These are phyloP conservation scores for Phialocephala subalpina DNA, from an alignment of 2,329 filamentous ascomycete species.

Conservation along the genomic window DNA sequence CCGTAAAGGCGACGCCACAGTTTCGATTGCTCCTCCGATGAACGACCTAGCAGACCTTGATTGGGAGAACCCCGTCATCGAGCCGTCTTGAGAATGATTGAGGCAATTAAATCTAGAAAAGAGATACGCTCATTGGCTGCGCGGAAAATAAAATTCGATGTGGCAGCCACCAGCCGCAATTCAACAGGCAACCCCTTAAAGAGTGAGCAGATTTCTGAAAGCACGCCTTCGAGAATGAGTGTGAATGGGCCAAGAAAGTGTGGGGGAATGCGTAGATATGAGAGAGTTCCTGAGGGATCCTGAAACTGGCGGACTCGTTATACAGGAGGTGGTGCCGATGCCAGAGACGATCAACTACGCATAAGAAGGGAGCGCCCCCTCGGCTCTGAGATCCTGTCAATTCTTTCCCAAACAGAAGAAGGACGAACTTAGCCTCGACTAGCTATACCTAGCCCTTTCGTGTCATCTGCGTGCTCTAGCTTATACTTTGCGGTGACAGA, in stretches of 20 bases:
- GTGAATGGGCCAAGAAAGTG: constrained; percentile 25
- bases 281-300: constrained; percentile 32
- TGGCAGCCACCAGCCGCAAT: constrained; percentile 1
- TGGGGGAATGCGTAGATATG: constrained; percentile 36
- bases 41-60: constrained; percentile 22
- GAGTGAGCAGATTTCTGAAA: constrained; percentile 25
- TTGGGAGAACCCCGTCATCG: constrained; percentile 30
- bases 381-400: not conserved
- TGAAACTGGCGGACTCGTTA: constrained; percentile 23
- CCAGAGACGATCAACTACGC: constrained; percentile 15
- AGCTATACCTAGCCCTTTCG: constrained; percentile 1
- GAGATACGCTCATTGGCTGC: constrained; percentile 24
- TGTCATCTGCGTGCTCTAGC: not conserved
- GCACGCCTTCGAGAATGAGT: constrained; percentile 19
- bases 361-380: constrained; percentile 26
- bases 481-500: not conserved
- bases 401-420: constrained; percentile 1
- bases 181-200: constrained; percentile 14
- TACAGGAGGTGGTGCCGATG: constrained; percentile 27
- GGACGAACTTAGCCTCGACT: constrained; percentile 12
- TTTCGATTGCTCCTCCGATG: constrained; percentile 37
- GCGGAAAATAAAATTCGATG: constrained; percentile 14
- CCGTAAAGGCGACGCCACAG: constrained; percentile 42
- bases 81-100: constrained; percentile 21
- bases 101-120: constrained; percentile 15